phyloP scores from a whole-genome alignment of 345 rosid genomes.

The Isatis tinctoria region DNA sequence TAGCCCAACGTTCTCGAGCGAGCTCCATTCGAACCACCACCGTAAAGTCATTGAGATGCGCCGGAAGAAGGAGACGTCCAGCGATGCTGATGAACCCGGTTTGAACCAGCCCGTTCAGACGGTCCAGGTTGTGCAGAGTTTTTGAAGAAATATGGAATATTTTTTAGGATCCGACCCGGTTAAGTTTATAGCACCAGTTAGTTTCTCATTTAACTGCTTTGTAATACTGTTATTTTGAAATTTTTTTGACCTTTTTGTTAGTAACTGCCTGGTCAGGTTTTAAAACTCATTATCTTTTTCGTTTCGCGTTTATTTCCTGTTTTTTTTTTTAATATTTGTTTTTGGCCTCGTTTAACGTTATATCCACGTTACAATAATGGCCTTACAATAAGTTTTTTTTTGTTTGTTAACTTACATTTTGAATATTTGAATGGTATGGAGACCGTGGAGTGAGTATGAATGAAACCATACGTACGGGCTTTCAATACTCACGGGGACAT shows the following conservation, averaged over 20 bases:
- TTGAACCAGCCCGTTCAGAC: slow-evolving; percentile 8
- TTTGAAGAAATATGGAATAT: slow-evolving; percentile 31
- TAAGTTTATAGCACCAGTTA: background rate
- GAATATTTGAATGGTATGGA: background rate
- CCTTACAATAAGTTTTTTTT: background rate
- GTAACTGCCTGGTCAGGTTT: background rate
- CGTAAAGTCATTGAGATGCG: slow-evolving; percentile 31
- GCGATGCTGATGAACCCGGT: slow-evolving; percentile 17
- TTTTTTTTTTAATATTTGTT: background rate
- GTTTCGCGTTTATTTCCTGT: background rate
- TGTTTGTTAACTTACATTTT: background rate
- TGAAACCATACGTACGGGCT: background rate
- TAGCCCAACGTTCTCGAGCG: slow-evolving; percentile 40
- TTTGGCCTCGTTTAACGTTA: background rate
- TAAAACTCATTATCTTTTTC: background rate
- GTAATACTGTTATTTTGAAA: background rate
- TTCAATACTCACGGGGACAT: background rate
- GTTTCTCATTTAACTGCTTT: background rate
- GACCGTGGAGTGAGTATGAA: background rate
- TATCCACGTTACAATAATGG: background rate
- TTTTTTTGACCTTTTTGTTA: background rate
- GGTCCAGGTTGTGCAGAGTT: slow-evolving; percentile 38
- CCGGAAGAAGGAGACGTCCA: slow-evolving; percentile 18
- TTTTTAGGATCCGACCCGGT: slow-evolving; percentile 26
- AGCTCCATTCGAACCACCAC: slow-evolving; percentile 37